Evolutionary conservation across 805 yeast genomes (phyloP).

Genomic region (Wickerhamiella cacticola): DNA sequence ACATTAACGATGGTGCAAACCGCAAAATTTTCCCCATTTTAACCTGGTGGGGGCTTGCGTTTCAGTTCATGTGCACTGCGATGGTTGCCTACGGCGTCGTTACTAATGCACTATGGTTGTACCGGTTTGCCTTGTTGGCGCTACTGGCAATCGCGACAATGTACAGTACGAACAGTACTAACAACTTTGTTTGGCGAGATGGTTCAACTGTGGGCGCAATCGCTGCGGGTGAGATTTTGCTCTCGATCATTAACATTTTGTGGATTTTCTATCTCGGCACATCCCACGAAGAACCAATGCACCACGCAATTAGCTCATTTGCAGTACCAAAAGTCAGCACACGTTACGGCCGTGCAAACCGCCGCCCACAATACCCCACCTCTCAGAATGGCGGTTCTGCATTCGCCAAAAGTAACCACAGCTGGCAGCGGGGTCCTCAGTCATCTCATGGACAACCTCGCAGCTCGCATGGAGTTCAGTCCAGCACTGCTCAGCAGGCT

Average conservation of each 20-base stretch:
- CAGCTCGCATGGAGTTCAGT: background rate
- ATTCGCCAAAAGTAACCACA: constrained; percentile 9
- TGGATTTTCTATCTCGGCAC: constrained; percentile 90
- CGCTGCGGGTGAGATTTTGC: constrained; percentile 79
- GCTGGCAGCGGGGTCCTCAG: constrained; percentile 6
- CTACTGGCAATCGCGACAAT: constrained; percentile 60
- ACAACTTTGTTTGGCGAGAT: constrained; percentile 58
- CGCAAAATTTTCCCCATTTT: constrained; percentile 54
- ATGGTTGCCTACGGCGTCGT: constrained; percentile 43
- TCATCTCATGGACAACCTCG: constrained; percentile 1
- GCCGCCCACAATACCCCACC: constrained; percentile 12
- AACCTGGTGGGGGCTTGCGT: constrained; percentile 95
- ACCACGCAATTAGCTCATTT: constrained; percentile 74
- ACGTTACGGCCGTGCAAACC: constrained; percentile 2
- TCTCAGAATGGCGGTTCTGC: constrained; percentile 5
- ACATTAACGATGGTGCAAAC: constrained; percentile 27
- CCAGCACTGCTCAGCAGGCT: background rate
- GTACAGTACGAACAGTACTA: constrained; percentile 75
- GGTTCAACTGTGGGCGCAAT: constrained; percentile 67
- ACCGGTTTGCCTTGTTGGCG: constrained; percentile 44
- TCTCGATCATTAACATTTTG: constrained; percentile 66
- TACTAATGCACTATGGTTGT: constrained; percentile 52
- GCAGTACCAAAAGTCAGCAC: constrained; percentile 32
- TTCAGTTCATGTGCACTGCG: constrained; percentile 50
- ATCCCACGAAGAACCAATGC: constrained; percentile 77